Percentiles rank a stretch among this genome's conserved stretches.
Evolutionary conservation across 805 yeast genomes (phyloP).

Genomic region (Myxozyma monticola): DNA sequence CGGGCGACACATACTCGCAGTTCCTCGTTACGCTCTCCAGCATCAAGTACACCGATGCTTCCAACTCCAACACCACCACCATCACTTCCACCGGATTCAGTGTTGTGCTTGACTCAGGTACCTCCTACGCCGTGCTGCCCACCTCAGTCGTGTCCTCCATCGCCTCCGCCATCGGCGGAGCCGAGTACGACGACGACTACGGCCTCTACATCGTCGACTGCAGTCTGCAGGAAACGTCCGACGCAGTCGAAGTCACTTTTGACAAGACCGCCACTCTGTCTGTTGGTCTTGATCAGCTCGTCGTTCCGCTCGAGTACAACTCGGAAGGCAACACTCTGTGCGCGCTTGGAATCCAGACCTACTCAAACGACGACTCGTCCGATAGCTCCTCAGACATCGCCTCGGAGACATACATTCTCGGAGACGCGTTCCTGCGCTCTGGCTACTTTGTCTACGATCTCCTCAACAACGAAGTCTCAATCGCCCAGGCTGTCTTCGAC

Average conservation of each 20-base stretch:
- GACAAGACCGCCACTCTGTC: conserved; percentile 48
- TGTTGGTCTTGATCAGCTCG: conserved; percentile 45
- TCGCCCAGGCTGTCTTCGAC: conserved; percentile 49
- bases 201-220: conserved; percentile 49
- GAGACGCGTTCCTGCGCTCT: conserved; percentile 59
- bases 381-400: conserved; percentile 14
- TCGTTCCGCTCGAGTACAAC: conserved; percentile 22
- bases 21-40: conserved; percentile 20
- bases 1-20: conserved; percentile 2
- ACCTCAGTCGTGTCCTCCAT: conserved; percentile 35
- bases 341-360: conserved; percentile 32
- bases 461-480: conserved; percentile 55
- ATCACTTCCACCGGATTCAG: conserved; percentile 23
- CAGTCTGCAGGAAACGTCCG: conserved; percentile 27
- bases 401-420: conserved; percentile 42
- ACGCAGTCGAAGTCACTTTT: conserved; percentile 48
- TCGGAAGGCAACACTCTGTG: conserved; percentile 30
- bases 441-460: conserved; percentile 67
- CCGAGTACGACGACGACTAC: conserved; percentile 40
- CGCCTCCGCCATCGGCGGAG: conserved; percentile 40
- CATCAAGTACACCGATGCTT: conserved; percentile 8
- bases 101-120: conserved; percentile 57
- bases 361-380: neutral
- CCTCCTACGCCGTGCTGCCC: conserved; percentile 55
- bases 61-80: neutral